Base-by-base conservation (phyloP, 2,329 filamentous ascomycete genomes). In the Helotiales sp. region DNA sequence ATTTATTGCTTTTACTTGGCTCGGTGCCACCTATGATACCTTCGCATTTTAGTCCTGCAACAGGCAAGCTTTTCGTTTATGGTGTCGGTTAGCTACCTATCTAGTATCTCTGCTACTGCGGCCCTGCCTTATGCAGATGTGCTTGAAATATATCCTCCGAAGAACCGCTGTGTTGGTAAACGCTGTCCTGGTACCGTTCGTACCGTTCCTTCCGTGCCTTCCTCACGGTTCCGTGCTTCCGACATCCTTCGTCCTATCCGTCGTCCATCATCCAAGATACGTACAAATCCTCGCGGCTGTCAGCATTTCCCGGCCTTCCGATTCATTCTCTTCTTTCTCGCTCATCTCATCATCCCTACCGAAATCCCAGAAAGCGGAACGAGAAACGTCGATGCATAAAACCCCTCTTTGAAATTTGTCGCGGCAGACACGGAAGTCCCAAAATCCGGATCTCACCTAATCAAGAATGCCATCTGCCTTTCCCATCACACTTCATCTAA, bases 21-120 rank as follows among this genome's bases (percentile, higher is more conserved):
- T 31, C 27, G 25, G 19, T 56, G 47, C 58, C 46, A 47, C 48
- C 52, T 55, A 61, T 60, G 60, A 59, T 62, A 58, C 65, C 61
- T 62, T 58, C 58, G 57, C 59, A 60, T 52, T 51, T 38, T 54
- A 48, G 57, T 25, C 36, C 31, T 31, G 46, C 46, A 30, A 17
- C 19, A 25, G 40, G 40, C 40, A 24, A 44, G 40, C 40, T 44
- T 13, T 40, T 19, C n/a, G 17, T 40, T 40, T 40, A 38, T 17
- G 34, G 34, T n/a, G 34, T 38, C 34, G 34, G 34, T 38, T 38
- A 38, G 8, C 34, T 17, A 38, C 24, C 36, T 40, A 40, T 17
- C 12, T 17, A 9, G 31, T 34, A 9, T 34, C 31, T 34, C 31
- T 31, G 4, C 7, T 31, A 19, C 24, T 33, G 46, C 25, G 46